Conservation (phyloP, 2,329 filamentous ascomycete species). For the Neofusicoccum umdonicola region DNA sequence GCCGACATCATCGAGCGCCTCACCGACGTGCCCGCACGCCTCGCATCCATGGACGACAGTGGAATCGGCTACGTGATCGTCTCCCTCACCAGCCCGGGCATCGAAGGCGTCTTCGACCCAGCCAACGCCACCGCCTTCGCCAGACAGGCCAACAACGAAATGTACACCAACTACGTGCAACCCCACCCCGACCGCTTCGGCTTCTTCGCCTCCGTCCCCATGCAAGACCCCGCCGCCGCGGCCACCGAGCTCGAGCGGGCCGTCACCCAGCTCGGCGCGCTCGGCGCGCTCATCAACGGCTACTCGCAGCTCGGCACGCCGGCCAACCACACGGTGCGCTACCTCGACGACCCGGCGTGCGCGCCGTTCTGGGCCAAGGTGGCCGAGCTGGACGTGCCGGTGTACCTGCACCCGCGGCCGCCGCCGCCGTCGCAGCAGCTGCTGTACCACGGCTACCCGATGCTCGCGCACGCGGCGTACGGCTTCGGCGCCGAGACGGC, state of each 20-base stretch:
- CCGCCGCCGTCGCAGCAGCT: constrained; percentile 31
- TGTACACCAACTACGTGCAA: not conserved
- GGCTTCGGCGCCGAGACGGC: constrained; percentile 6
- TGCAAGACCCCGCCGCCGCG: constrained; percentile 54
- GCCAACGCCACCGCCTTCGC: constrained; percentile 26
- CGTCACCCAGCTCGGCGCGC: constrained; percentile 48
- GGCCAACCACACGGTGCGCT: constrained; percentile 63
- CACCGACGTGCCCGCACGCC: constrained; percentile 23
- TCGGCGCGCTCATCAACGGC: constrained; percentile 49
- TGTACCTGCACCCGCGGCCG: constrained; percentile 63
- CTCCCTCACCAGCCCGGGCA: constrained; percentile 28
- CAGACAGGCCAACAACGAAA: constrained; percentile 26
- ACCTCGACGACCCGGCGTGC: constrained; percentile 57
- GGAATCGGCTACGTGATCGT: constrained; percentile 30
- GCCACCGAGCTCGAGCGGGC: constrained; percentile 52
- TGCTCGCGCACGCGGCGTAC: constrained; percentile 23
- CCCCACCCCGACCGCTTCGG: not conserved
- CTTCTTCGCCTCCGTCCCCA: constrained; percentile 20
- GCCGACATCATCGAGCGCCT: not conserved
- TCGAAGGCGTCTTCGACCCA: constrained; percentile 26
- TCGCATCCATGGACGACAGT: constrained; percentile 13
- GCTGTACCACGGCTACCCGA: constrained; percentile 38
- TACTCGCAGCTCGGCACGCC: constrained; percentile 59
- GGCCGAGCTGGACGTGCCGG: constrained; percentile 59
- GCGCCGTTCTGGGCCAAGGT: constrained; percentile 61